Evolutionary conservation across 495 filamentous ascomycete genomes (phyloP), one percentile per base, ranked within the genome.

Genomic region (Zalerion maritima): DNA sequence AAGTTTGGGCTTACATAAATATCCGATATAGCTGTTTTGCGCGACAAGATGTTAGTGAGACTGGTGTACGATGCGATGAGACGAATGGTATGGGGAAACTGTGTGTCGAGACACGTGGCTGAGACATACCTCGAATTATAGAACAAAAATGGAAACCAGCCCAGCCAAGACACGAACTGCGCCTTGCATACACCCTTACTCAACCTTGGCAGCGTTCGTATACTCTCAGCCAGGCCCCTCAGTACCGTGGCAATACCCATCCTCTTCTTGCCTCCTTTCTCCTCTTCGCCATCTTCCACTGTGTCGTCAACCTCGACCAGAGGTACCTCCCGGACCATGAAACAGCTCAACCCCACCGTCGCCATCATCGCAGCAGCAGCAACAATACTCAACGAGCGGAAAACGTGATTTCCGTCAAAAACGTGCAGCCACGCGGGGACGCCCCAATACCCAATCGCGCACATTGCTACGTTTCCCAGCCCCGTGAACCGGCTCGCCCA

Each of bases 401-500:
- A 37, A n/a, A n/a, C n/a, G 10, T 37, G 27, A 13, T 12, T 37
- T 10, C 19, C 7, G 18, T 11, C 13, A 5, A 34, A 18, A 3
- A 3, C 24, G 15, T 14, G 30, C 24, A 32, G 18, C 5, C 24
- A 9, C 3, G 8, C 12, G 9, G 30, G 20, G 6, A 37, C 20
- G 18, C 27, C 16, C 1, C 19, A 8, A 16, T 21, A 24, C 1
- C 20, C 35, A 2, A 15, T 11, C 2, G 13, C 11, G 22, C 36
- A 36, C n/a, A 32, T 38, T 3, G 41, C 13, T 2, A 41, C 24
- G 22, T 36, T 44, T 12, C 38, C 41, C 13, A 28, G 11, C 6
- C 41, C 41, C n/a, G 19, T 28, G 3, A 32, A 21, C 6, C 28
- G 18, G 21, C 38, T 34, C n/a, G 38, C 41, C 21, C 33, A 41